A percentile compares a stretch with the other conserved stretches of the same genome.
These are phyloP conservation scores for Asterophora lycoperdoides DNA, from an alignment of 768 basidiomycete species.

Conservation along the genomic window DNA sequence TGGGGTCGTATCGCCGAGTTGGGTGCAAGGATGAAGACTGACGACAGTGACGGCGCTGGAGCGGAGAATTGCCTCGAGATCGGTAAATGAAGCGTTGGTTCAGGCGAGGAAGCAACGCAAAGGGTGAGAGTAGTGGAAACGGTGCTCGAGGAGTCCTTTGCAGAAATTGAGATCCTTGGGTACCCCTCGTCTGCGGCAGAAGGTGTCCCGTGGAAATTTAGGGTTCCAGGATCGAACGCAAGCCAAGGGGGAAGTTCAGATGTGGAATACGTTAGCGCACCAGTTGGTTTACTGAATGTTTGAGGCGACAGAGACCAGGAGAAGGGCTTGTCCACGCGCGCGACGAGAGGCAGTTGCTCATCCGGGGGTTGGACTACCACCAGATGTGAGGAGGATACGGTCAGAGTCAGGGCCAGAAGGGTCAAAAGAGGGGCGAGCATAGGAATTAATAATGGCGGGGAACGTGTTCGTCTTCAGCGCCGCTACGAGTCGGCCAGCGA, in stretches of 20 bases:
- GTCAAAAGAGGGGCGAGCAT: conserved; percentile 62
- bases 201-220: conserved; percentile 71
- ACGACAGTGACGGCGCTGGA: conserved; percentile 64
- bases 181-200: conserved; percentile 56
- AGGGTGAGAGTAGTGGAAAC: conserved; percentile 53
- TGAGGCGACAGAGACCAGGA: conserved; percentile 61
- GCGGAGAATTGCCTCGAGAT: conserved; percentile 57
- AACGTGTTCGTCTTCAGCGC: conserved; percentile 33
- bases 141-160: conserved; percentile 46
- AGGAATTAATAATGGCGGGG: conserved; percentile 50
- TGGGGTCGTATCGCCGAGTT: conserved; percentile 51
- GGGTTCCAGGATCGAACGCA: conserved; percentile 55
- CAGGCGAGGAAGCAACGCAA: conserved; percentile 49
- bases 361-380: conserved; percentile 57
- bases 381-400: conserved; percentile 40
- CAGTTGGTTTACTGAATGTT: conserved; percentile 58
- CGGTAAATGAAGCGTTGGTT: conserved; percentile 52
- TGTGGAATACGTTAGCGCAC: conserved; percentile 45
- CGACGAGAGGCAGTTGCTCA: conserved; percentile 75
- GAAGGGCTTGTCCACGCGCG: conserved; percentile 60
- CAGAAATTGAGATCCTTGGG: conserved; percentile 57
- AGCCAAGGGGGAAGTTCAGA: conserved; percentile 72
- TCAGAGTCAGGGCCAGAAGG: conserved; percentile 35
- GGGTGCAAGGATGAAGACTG: conserved; percentile 63
- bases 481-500: conserved; percentile 57